Base-by-base conservation (phyloP, 306 rosid genomes). In the Pyrus communis region DNA sequence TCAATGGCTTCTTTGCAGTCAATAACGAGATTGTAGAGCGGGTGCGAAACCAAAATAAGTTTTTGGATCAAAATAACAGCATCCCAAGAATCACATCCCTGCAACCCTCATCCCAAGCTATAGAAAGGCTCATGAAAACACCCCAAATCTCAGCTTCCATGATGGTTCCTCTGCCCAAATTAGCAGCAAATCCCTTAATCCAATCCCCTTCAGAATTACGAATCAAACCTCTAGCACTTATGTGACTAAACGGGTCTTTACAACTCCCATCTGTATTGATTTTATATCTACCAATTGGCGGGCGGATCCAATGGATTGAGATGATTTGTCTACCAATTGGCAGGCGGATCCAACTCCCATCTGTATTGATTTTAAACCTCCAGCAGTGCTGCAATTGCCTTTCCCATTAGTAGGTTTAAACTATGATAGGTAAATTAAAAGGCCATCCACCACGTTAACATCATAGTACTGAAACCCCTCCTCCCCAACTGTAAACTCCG, bases 381-480 rank as follows among this genome's bases (percentile, higher is more conserved):
- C 91, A 55, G 42, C 89, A 73, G 76, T 73, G 81, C 86, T 83
- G 78, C 89, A 89, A 71, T 89, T 87, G 8, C 91, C 91, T 4
- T 71, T 85, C 40, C 91, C 91, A 79, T 83, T 89, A 22, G 73
- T 59, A 45, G 93, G 73, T n/a, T 82, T 74, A 15, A 15, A 91
- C 84, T 1, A 77, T 78, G 22, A 91, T 68, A 3, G 96, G 89
- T 77, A 91, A 38, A 78, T 91, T 87, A 80, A 91, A 91, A 35
- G 40, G 2, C 93, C 93, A 77, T 91, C 88, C 1, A 89, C 96
- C 67, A 86, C 87, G 82, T 89, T 89, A 54, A 86, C 85, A 76
- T 89, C 96, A 52, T 87, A 89, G 25, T 19, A 91, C 77, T 91
- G 86, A 3, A n/a, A 35, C 40, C 40, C 69, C 0, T 75, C 82